A percentile compares a stretch with the other conserved stretches of the same genome.
phyloP scores from a whole-genome alignment of 2,329 filamentous ascomycete genomes.

The Beauveria australis region DNA sequence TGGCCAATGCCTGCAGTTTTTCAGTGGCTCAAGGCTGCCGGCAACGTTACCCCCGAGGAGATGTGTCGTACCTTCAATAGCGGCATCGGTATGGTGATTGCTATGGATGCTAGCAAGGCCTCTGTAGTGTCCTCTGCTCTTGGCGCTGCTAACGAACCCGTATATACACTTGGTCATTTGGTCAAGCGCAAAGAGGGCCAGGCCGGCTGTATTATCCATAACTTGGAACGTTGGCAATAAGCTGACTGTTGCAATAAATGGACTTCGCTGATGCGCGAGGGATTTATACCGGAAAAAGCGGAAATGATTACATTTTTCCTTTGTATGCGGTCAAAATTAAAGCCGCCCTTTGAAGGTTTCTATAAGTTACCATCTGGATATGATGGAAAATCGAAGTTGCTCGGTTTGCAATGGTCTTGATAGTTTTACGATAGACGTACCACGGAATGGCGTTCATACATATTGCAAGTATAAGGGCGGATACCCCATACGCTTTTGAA shows the following conservation, averaged over 20 bases:
- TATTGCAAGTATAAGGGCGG: too few relatives aligned
- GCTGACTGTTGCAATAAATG: too few relatives aligned
- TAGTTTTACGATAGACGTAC: too few relatives aligned
- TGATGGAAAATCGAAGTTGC: background rate
- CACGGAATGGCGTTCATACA: too few relatives aligned
- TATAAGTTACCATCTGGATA: background rate
- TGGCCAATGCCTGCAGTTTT: conserved; percentile 78
- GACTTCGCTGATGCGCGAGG: too few relatives aligned
- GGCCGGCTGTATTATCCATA: conserved; percentile 26
- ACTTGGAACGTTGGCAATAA: conserved; percentile 26
- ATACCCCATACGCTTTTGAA: too few relatives aligned
- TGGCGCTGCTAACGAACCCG: conserved; percentile 62
- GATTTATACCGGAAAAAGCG: background rate
- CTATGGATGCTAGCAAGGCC: conserved; percentile 59
- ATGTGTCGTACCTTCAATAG: conserved; percentile 94
- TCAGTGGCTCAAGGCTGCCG: conserved; percentile 69
- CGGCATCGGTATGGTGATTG: conserved; percentile 88
- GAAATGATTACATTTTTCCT: background rate
- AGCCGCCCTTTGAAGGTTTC: too few relatives aligned
- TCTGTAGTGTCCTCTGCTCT: conserved; percentile 53
- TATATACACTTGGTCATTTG: conserved; percentile 68
- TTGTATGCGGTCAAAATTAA: background rate
- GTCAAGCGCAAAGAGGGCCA: conserved; percentile 41
- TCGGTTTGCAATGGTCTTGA: too few relatives aligned
- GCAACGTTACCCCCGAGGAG: conserved; percentile 66